Evolutionary conservation across 2,329 filamentous ascomycete genomes (phyloP), one percentile per base, ranked within the genome.

Genomic region (Aureobasidium zeae): DNA sequence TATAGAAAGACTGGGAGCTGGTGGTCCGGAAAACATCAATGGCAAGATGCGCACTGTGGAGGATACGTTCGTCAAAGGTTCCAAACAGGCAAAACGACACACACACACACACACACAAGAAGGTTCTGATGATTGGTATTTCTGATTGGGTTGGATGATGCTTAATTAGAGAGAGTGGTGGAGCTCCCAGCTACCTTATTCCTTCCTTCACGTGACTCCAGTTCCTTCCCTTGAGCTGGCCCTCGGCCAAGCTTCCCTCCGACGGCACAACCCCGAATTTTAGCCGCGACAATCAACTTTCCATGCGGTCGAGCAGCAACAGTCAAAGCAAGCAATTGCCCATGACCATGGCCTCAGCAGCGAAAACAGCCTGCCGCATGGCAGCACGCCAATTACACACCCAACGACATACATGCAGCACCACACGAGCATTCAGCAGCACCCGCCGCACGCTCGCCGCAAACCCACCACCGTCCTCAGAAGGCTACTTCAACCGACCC

Each of bases 401-500:
- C 11, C 7, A 26, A 22, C 28, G 28, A 25, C 22, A n/a, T 28
- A 24, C 28, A 12, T 17, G 6, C 28, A 31, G 8, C 5, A 19
- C 10, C 36, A 21, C 25, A 13, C 36, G 36, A 22, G 25, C 36
- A 22, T 42, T 42, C 38, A 32, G 29, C 38, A 42, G 20, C 38
- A 32, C 29, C 30, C 39, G 29, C 21, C 30, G 15, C 39, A 20
- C 9, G 15, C 30, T 33, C 39, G 39, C 30, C 30, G 39, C 20
- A 12, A 30, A 43, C 29, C 25, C 39, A n/a, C n/a, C n/a, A n/a
- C n/a, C n/a, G n/a, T n/a, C n/a, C n/a, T 22, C 21, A 19, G 37
- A 46, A n/a, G 43, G 43, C 13, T 50, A 51, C 35, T 50, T 49
- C 46, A 46, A 50, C 29, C 20, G 38, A 2, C 11, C 26, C 17